Percentiles rank a stretch among this genome's conserved stretches.
phyloP scores from a whole-genome alignment of 225 moss, liverwort and hornwort genomes.

The Straminergon stramineum region DNA sequence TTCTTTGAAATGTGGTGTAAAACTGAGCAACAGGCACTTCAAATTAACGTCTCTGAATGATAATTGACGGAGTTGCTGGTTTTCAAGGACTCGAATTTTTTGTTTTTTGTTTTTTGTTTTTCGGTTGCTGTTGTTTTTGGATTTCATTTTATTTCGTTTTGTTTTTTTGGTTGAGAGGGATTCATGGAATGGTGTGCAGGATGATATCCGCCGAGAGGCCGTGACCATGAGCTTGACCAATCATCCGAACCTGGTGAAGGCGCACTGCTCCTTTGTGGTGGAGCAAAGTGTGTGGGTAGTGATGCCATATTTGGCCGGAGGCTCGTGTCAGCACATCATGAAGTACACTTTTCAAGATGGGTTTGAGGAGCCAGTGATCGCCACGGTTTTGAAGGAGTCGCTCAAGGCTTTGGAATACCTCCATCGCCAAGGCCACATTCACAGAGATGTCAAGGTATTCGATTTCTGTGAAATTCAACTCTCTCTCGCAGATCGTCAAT shows the following conservation, averaged over 20 bases:
- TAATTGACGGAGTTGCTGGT: not conserved
- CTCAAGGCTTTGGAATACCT: conserved; percentile 92
- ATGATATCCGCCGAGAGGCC: conserved; percentile 80
- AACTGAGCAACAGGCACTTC: not conserved
- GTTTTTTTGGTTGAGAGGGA: not conserved
- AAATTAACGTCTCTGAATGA: no score
- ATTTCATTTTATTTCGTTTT: not conserved
- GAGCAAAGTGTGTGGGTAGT: conserved; percentile 78
- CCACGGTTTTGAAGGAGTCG: conserved; percentile 73
- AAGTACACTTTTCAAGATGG: conserved; percentile 75
- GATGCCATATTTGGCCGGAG: conserved; percentile 90
- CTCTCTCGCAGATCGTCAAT: not conserved
- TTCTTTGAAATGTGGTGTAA: not conserved
- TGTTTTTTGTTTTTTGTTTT: not conserved
- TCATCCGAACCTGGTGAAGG: conserved; percentile 81
- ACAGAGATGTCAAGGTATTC: conserved; percentile 76
- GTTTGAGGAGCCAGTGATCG: conserved; percentile 83
- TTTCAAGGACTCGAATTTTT: not conserved
- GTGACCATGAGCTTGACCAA: conserved; percentile 79
- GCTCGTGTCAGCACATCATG: conserved; percentile 92
- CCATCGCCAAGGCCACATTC: conserved; percentile 89
- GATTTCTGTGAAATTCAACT: not conserved
- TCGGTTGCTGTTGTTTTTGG: not conserved
- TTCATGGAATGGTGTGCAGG: conserved; percentile 13
- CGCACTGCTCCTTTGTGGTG: conserved; percentile 84